These are phyloP conservation scores for Fraxinus excelsior DNA, from an alignment of 257 asterid species.

Conservation along the genomic window DNA sequence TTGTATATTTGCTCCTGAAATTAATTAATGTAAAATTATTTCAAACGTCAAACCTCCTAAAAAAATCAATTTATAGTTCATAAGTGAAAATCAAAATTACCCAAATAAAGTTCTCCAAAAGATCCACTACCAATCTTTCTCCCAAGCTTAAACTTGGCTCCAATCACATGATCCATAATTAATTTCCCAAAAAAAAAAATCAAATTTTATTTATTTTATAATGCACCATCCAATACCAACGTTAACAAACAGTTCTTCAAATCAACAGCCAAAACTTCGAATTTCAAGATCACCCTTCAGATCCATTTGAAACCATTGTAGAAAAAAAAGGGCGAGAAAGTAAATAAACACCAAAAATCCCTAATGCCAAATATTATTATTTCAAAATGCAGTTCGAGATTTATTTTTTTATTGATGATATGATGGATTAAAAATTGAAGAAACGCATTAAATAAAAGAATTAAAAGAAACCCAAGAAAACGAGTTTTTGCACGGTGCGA, in stretches of 20 bases:
- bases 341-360: slow-evolving; percentile 17
- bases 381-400: slow-evolving; percentile 25
- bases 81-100: slow-evolving; percentile 37
- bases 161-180: slow-evolving; percentile 87
- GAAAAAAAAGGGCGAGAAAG: slow-evolving; percentile 13
- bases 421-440: slow-evolving; percentile 14
- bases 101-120: slow-evolving; percentile 96
- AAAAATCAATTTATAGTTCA: not conserved
- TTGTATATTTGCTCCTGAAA: slow-evolving; percentile 85
- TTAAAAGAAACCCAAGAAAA: slow-evolving; percentile 13
- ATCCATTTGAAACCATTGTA: slow-evolving; percentile 31
- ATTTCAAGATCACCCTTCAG: slow-evolving; percentile 32
- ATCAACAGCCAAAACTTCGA: slow-evolving; percentile 27
- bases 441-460: slow-evolving; percentile 18
- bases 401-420: slow-evolving; percentile 16
- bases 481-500: slow-evolving; percentile 11
- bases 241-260: slow-evolving; percentile 18
- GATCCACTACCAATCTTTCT: slow-evolving; percentile 98
- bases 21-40: slow-evolving; percentile 10
- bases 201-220: slow-evolving; percentile 1
- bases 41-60: slow-evolving; percentile 2
- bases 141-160: slow-evolving; percentile 94
- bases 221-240: slow-evolving; percentile 24
- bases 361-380: slow-evolving; percentile 6
- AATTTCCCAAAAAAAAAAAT: slow-evolving; percentile 26